Percentiles rank a stretch among this genome's conserved stretches.
These are phyloP conservation scores for Alnus glutinosa DNA, from an alignment of 306 rosid genomes.

Conservation along the genomic window DNA sequence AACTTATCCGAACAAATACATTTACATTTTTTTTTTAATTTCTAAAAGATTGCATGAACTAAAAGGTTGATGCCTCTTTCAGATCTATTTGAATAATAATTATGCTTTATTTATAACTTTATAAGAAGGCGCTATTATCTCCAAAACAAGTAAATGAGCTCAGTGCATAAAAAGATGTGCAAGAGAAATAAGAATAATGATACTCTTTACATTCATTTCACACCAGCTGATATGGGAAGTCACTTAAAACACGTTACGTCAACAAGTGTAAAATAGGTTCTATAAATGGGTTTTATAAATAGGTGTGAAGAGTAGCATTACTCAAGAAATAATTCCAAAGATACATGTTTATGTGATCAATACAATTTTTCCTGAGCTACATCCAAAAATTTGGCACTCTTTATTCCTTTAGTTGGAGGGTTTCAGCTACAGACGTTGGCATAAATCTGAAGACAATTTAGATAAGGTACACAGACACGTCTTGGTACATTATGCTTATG, in stretches of 20 bases:
- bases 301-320: too few relatives aligned
- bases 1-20: neutral
- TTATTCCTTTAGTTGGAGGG: constrained; percentile 2
- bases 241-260: too few relatives aligned
- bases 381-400: neutral
- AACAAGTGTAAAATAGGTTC: too few relatives aligned
- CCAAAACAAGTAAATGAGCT: neutral
- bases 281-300: too few relatives aligned
- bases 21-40: neutral
- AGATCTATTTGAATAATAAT: too few relatives aligned
- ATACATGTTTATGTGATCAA: neutral
- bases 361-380: neutral
- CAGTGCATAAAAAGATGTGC: neutral
- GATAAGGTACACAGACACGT: neutral
- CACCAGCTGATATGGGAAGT: too few relatives aligned
- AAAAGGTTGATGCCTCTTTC: too few relatives aligned
- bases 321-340: too few relatives aligned
- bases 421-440: constrained; percentile 3
- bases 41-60: too few relatives aligned
- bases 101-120: too few relatives aligned
- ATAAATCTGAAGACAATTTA: constrained; percentile 1
- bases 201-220: too few relatives aligned
- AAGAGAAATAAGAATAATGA: neutral
- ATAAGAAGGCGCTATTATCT: neutral
- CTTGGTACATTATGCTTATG: constrained; percentile 11